phyloP scores from a whole-genome alignment of 768 basidiomycete genomes.

The Rubroboletus satanas region DNA sequence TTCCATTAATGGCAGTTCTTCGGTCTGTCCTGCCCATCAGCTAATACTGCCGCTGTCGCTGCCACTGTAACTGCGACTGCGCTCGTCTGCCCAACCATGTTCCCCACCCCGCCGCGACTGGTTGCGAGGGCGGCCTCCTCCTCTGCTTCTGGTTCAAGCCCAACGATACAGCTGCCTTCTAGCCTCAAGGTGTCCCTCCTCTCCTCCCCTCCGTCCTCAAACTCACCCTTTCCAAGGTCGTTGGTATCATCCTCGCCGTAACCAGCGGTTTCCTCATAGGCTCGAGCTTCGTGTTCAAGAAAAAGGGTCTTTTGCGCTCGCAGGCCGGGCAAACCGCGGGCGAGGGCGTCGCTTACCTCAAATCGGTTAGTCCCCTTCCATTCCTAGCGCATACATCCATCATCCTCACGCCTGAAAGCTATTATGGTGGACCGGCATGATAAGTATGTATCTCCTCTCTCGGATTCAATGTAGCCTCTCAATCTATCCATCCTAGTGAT shows the following conservation, averaged over 20 bases:
- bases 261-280: slow-evolving; percentile 87
- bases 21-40: slow-evolving; percentile 12
- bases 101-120: slow-evolving; percentile 5
- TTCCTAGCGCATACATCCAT: slow-evolving; percentile 5
- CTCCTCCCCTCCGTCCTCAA: background rate
- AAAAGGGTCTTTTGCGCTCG: slow-evolving; percentile 81
- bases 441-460: slow-evolving; percentile 37
- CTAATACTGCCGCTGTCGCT: background rate
- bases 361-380: slow-evolving; percentile 59
- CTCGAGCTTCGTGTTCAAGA: slow-evolving; percentile 94
- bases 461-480: background rate
- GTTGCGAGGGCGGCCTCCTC: slow-evolving; percentile 32
- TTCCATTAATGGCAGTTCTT: slow-evolving; percentile 7
- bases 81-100: background rate
- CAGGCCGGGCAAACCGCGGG: slow-evolving; percentile 77
- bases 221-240: slow-evolving; percentile 44
- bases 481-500: slow-evolving; percentile 52
- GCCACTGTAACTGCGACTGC: slow-evolving; percentile 9
- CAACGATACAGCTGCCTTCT: slow-evolving; percentile 33
- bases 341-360: slow-evolving; percentile 92
- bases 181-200: slow-evolving; percentile 49
- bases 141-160: slow-evolving; percentile 35
- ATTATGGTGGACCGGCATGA: slow-evolving; percentile 96
- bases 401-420: slow-evolving; percentile 37
- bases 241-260: slow-evolving; percentile 75